phyloP scores from a whole-genome alignment of 2,329 filamentous ascomycete genomes.

The Aureobasidium leucospermi region DNA sequence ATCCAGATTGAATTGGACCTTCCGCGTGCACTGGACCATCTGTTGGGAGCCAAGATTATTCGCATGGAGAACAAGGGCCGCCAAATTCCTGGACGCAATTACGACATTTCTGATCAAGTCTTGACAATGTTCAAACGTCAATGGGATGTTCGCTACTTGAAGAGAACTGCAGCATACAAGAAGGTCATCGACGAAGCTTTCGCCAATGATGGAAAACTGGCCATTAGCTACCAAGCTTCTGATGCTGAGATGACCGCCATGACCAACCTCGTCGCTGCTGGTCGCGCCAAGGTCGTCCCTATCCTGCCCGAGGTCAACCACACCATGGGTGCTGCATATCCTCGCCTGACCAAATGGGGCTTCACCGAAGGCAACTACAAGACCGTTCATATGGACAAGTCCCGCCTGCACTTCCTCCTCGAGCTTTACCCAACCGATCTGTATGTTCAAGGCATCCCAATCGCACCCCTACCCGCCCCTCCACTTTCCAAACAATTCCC shows the following conservation, averaged over 20 bases:
- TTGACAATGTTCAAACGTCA: constrained; percentile 50
- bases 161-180: constrained; percentile 55
- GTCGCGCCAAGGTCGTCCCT: constrained; percentile 48
- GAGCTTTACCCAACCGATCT: constrained; percentile 49
- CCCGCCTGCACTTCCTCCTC: constrained; percentile 57
- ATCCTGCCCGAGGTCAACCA: constrained; percentile 51
- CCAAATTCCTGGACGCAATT: constrained; percentile 53
- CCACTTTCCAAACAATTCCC: constrained; percentile 23
- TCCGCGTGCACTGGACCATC: constrained; percentile 46
- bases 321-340: constrained; percentile 32
- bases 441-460: constrained; percentile 35
- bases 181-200: constrained; percentile 51
- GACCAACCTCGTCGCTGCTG: constrained; percentile 56
- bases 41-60: constrained; percentile 49
- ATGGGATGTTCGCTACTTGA: constrained; percentile 46
- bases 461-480: constrained; percentile 18
- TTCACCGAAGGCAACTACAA: constrained; percentile 66
- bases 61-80: constrained; percentile 55
- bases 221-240: constrained; percentile 49
- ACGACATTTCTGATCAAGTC: constrained; percentile 55
- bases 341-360: constrained; percentile 52
- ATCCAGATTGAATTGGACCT: constrained; percentile 24
- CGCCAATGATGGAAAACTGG: constrained; percentile 29
- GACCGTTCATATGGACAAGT: constrained; percentile 59
- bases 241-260: constrained; percentile 62